A percentile compares a stretch with the other conserved stretches of the same genome.
Conservation (phyloP, 371 early-diverging fungal genomes). For the Mortierella sp. region DNA sequence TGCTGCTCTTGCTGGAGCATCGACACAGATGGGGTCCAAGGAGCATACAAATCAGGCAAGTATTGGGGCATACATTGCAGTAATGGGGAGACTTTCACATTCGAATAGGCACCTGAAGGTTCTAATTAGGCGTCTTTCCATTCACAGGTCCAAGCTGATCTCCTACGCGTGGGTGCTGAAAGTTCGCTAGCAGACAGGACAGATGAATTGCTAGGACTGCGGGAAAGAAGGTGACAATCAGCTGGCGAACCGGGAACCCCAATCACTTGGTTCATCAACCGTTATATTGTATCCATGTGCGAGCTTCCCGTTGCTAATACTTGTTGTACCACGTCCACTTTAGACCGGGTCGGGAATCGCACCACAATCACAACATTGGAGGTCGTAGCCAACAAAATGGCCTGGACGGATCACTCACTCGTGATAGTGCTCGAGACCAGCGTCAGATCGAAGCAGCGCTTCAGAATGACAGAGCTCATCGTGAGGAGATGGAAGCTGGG, state of each 20-base stretch:
- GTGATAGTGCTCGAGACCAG: constrained; percentile 14
- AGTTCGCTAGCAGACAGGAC: background rate
- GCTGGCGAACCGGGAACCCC: no score
- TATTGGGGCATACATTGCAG: background rate
- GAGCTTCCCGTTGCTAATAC: no score
- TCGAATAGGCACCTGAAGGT: no score
- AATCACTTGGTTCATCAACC: background rate
- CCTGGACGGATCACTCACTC: constrained; percentile 1
- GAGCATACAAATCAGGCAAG: background rate
- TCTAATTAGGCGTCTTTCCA: no score
- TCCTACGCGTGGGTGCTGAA: background rate
- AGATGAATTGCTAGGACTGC: constrained; percentile 12
- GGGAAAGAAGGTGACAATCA: constrained; percentile 30
- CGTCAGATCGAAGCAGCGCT: constrained; percentile 41
- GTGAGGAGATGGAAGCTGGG: constrained; percentile 47
- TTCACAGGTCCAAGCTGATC: background rate
- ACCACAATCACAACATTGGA: background rate
- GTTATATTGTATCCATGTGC: no score
- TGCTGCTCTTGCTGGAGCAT: background rate
- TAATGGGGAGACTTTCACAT: no score
- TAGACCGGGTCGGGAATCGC: no score
- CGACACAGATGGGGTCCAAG: background rate
- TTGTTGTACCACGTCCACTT: no score
- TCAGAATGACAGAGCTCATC: constrained; percentile 47
- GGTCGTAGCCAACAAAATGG: background rate